Percentiles rank a stretch among this genome's conserved stretches.
These are phyloP conservation scores for Oenanthe sinensis DNA, from an alignment of 129 eudicot species.

Conservation along the genomic window DNA sequence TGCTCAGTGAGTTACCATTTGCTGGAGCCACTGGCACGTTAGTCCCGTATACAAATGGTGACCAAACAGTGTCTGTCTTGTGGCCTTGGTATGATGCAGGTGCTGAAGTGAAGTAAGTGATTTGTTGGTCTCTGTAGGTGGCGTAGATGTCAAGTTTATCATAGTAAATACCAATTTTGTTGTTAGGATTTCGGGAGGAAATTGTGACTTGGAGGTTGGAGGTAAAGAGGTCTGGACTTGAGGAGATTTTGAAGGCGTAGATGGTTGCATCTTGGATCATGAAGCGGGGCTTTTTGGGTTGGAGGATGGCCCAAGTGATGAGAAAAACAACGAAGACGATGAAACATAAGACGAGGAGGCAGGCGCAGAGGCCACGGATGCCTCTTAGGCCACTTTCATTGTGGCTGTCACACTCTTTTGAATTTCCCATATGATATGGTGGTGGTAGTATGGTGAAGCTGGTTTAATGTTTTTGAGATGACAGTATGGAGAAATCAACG, in stretches of 20 bases:
- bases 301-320: slow-evolving; percentile 29
- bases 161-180: slow-evolving; percentile 6
- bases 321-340: slow-evolving; percentile 23
- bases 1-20: slow-evolving; percentile 35
- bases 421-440: background rate
- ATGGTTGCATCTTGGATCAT: slow-evolving; percentile 28
- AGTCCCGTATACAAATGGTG: slow-evolving; percentile 62
- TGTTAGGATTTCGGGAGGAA: slow-evolving; percentile 3
- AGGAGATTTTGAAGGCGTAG: slow-evolving; percentile 10
- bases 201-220: slow-evolving; percentile 14
- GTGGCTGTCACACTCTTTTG: slow-evolving; percentile 18
- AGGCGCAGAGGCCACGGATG: slow-evolving; percentile 18
- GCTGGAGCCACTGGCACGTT: slow-evolving; percentile 76
- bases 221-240: slow-evolving; percentile 8
- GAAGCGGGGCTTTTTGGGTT: slow-evolving; percentile 32
- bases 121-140: slow-evolving; percentile 58
- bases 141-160: slow-evolving; percentile 42
- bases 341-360: slow-evolving; percentile 16
- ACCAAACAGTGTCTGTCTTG: slow-evolving; percentile 50
- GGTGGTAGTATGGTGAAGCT: background rate
- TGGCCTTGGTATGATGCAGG: slow-evolving; percentile 72
- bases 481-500: background rate
- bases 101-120: slow-evolving; percentile 52
- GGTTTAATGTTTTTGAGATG: background rate
- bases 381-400: background rate